Evolutionary conservation across 495 filamentous ascomycete genomes (phyloP).

Genomic region (Aspergillus bertholletiae): DNA sequence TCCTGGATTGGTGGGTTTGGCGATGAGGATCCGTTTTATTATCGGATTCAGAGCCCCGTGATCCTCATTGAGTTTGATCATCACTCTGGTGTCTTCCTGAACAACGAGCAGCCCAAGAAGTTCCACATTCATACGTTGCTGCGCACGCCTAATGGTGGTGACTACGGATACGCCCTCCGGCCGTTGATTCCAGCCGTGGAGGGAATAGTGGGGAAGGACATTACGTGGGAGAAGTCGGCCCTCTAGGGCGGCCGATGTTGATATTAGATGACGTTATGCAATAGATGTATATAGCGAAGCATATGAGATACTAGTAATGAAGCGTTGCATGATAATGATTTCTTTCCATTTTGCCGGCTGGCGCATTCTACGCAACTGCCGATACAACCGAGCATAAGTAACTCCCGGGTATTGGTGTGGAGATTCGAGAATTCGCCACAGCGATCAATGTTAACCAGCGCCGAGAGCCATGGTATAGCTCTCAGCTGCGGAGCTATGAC

Average conservation of each 20-base stretch:
- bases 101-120: slow-evolving; percentile 66
- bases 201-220: slow-evolving; percentile 38
- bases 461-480: no score
- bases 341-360: background rate
- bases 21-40: slow-evolving; percentile 70
- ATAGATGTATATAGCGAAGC: background rate
- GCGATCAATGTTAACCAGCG: no score
- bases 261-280: background rate
- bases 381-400: no score
- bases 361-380: no score
- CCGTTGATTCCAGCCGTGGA: slow-evolving; percentile 35
- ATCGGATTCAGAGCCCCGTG: slow-evolving; percentile 69
- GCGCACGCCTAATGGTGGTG: slow-evolving; percentile 67
- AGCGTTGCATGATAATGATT: no score
- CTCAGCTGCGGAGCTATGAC: no score
- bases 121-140: slow-evolving; percentile 74
- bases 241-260: background rate
- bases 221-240: slow-evolving; percentile 29
- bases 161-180: slow-evolving; percentile 62
- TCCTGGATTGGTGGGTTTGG: slow-evolving; percentile 69
- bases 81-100: slow-evolving; percentile 75
- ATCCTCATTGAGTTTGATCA: slow-evolving; percentile 74
- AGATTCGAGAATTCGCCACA: no score
- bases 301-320: no score
- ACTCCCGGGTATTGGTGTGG: no score